phyloP scores from a whole-genome alignment of 2,329 filamentous ascomycete species.

The Thielaviopsis populi region DNA sequence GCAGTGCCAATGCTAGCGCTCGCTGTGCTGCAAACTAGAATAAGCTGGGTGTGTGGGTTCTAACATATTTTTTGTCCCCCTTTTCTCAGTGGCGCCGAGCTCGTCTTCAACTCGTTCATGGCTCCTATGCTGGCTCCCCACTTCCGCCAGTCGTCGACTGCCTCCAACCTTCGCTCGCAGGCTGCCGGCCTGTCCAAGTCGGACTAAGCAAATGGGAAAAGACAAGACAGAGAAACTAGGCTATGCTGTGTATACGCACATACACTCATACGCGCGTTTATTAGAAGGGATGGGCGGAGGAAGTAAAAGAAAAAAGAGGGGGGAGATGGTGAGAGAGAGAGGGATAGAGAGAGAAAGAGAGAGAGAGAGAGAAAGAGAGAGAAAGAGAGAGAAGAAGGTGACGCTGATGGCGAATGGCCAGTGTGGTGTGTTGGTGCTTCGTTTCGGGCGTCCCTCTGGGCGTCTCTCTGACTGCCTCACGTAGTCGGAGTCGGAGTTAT shows the following conservation, averaged over 20 bases:
- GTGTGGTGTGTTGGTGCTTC: background rate
- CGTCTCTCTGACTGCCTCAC: background rate
- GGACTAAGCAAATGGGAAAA: conserved; percentile 35
- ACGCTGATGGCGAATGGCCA: background rate
- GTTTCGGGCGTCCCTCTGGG: too few species aligned
- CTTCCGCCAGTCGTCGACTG: conserved; percentile 62
- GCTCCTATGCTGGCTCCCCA: conserved; percentile 84
- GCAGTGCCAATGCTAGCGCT: too few species aligned
- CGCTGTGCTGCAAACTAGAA: too few species aligned
- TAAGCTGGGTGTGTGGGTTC: background rate
- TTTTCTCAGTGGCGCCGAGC: conserved; percentile 63
- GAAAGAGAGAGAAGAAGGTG: background rate
- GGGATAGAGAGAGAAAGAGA: background rate
- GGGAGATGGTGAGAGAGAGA: too few species aligned
- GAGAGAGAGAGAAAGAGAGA: too few species aligned
- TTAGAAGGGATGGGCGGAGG: too few species aligned
- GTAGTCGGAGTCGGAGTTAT: too few species aligned
- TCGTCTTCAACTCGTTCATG: conserved; percentile 94
- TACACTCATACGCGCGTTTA: too few species aligned
- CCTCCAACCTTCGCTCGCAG: conserved; percentile 77
- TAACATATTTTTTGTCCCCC: conserved; percentile 13
- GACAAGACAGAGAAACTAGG: background rate
- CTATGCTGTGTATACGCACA: too few species aligned
- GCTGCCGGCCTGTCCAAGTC: conserved; percentile 54
- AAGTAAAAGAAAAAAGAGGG: too few species aligned